Conservation (phyloP, 257 asterid genomes). For the Nicotiana tomentosiformis region DNA sequence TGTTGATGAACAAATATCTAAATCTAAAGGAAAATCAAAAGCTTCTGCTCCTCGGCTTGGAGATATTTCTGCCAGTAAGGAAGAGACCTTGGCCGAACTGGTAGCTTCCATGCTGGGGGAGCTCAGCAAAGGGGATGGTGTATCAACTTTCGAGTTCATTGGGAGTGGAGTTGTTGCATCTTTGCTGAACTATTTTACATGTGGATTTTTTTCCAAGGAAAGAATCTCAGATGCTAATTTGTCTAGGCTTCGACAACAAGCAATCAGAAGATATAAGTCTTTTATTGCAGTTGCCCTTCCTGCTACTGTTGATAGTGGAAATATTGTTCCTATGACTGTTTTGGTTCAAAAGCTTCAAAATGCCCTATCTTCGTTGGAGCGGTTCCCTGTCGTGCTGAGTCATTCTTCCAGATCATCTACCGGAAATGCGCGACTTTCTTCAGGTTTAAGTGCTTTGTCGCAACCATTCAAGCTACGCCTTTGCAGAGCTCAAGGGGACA, state of each 20-base stretch:
- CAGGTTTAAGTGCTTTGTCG: conserved; percentile 84
- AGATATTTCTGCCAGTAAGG: conserved; percentile 56
- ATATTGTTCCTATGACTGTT: conserved; percentile 60
- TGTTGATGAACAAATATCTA: conserved; percentile 54
- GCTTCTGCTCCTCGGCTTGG: conserved; percentile 39
- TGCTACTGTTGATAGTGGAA: conserved; percentile 33
- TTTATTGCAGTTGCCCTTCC: conserved; percentile 85
- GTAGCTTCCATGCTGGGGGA: conserved; percentile 75
- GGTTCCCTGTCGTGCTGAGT: conserved; percentile 91
- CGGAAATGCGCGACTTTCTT: conserved; percentile 80
- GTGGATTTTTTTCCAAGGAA: conserved; percentile 82
- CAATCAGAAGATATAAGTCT: conserved; percentile 73
- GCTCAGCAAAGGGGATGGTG: conserved; percentile 91
- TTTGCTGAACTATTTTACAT: conserved; percentile 77
- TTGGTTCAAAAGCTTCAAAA: conserved; percentile 89
- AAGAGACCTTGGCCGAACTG: conserved; percentile 62
- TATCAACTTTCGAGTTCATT: conserved; percentile 92
- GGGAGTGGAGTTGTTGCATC: conserved; percentile 93
- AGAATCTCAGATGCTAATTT: conserved; percentile 62
- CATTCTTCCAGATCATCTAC: conserved; percentile 72
- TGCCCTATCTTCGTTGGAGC: conserved; percentile 88
- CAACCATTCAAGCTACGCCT: conserved; percentile 96
- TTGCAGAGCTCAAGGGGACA: conserved; percentile 91
- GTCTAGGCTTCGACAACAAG: conserved; percentile 73
- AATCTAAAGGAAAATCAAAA: conserved; percentile 84